A percentile compares a stretch with the other conserved stretches of the same genome.
Evolutionary conservation across 2,329 filamentous ascomycete genomes (phyloP).

Genomic region (Aureobasidium pullulans): DNA sequence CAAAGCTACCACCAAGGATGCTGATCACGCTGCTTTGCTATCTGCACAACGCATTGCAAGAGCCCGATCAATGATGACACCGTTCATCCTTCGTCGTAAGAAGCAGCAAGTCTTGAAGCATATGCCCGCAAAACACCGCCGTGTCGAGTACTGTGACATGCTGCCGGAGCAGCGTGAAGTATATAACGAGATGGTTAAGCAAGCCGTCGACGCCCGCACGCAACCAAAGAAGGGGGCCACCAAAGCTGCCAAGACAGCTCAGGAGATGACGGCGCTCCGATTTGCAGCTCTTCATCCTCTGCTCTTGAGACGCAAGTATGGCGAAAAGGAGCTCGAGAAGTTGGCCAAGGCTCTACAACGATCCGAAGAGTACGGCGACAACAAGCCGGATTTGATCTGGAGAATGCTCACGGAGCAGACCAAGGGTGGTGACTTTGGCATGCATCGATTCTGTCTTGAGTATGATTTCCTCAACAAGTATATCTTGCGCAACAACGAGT

Average conservation of each 20-base stretch:
- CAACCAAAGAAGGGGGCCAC: constrained; percentile 6
- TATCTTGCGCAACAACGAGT: constrained; percentile 52
- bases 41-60: constrained; percentile 80
- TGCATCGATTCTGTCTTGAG: constrained; percentile 51
- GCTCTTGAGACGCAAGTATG: constrained; percentile 75
- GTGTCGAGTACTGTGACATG: constrained; percentile 75
- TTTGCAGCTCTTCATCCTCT: constrained; percentile 90
- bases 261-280: constrained; percentile 73
- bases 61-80: constrained; percentile 85
- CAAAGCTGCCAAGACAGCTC: constrained; percentile 10
- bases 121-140: constrained; percentile 70
- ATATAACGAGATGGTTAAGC: constrained; percentile 63
- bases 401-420: constrained; percentile 70
- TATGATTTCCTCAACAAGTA: constrained; percentile 49
- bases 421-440: constrained; percentile 66
- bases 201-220: constrained; percentile 43
- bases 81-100: constrained; percentile 88
- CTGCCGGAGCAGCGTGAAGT: constrained; percentile 63
- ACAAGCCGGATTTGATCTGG: constrained; percentile 26
- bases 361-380: constrained; percentile 26
- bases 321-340: constrained; percentile 63
- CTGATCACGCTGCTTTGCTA: constrained; percentile 69
- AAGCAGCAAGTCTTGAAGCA: constrained; percentile 84
- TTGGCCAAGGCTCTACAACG: constrained; percentile 44
- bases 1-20: constrained; percentile 76